These are phyloP conservation scores for Aureobasidium uvarum DNA, from an alignment of 2,329 filamentous ascomycete species.

Conservation along the genomic window DNA sequence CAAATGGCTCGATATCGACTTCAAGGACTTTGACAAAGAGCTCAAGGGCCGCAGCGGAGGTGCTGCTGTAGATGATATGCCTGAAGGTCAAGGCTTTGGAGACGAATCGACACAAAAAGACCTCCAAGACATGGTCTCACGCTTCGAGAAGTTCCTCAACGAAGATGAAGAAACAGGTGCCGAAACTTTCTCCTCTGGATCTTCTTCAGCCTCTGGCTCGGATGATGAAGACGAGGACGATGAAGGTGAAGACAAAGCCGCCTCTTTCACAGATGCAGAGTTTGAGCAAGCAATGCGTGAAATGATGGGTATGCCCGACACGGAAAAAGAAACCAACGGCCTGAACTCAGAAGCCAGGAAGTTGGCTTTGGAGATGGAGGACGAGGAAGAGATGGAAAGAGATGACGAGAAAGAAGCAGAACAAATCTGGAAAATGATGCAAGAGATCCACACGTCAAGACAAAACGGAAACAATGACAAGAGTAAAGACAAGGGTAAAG, in stretches of 20 bases:
- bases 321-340: conserved; percentile 38
- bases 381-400: conserved; percentile 42
- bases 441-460: conserved; percentile 64
- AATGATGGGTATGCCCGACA: conserved; percentile 71
- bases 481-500: conserved; percentile 31
- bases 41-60: conserved; percentile 56
- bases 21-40: conserved; percentile 82
- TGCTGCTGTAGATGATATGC: conserved; percentile 30
- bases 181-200: conserved; percentile 55
- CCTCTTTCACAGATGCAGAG: conserved; percentile 79
- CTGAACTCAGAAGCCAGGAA: conserved; percentile 39
- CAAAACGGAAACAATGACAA: conserved; percentile 29
- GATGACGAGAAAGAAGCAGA: conserved; percentile 62
- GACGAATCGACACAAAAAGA: conserved; percentile 69
- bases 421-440: conserved; percentile 66
- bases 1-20: conserved; percentile 88
- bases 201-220: conserved; percentile 30
- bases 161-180: conserved; percentile 76
- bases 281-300: conserved; percentile 87
- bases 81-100: conserved; percentile 50
- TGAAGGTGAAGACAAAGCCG: conserved; percentile 66
- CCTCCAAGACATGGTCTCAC: conserved; percentile 83
- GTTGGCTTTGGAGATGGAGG: conserved; percentile 43
- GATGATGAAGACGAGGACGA: conserved; percentile 35
- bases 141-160: conserved; percentile 84